phyloP scores from a whole-genome alignment of 1,284 basidiomycete species.

The Cryptococcus amylolentus region DNA sequence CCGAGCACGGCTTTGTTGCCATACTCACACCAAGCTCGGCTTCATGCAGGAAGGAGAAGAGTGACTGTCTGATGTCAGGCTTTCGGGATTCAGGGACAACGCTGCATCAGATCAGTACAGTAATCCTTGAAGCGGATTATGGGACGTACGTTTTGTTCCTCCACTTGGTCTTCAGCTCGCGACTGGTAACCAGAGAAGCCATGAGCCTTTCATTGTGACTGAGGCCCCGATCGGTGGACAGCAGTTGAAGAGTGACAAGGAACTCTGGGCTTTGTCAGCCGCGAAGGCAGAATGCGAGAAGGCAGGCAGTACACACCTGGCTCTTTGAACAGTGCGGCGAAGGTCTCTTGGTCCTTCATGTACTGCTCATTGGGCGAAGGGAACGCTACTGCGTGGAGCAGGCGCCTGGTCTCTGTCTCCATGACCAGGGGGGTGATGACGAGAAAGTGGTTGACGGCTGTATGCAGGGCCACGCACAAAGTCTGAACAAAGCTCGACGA shows the following conservation, averaged over 20 bases:
- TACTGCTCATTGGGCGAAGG: conserved; percentile 36
- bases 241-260: conserved; percentile 41
- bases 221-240: conserved; percentile 35
- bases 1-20: background rate
- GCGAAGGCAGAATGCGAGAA: background rate
- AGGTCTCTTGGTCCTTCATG: conserved; percentile 34
- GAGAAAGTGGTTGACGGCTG: no score
- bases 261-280: conserved; percentile 28
- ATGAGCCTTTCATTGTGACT: conserved; percentile 39
- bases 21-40: conserved; percentile 31
- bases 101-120: conserved; percentile 10
- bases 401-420: conserved; percentile 22
- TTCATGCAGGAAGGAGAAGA: conserved; percentile 48
- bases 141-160: conserved; percentile 41
- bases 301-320: conserved; percentile 24
- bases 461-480: background rate
- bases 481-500: background rate
- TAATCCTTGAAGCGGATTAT: background rate
- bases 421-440: background rate
- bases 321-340: conserved; percentile 41
- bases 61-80: conserved; percentile 38
- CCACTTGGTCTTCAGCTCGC: conserved; percentile 50
- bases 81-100: conserved; percentile 45
- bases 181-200: conserved; percentile 42
- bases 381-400: conserved; percentile 38